A percentile compares a stretch with the other conserved stretches of the same genome.
Evolutionary conservation across 441 rosid species (phyloP).

Genomic region (Pelargonium cotyledonis): DNA sequence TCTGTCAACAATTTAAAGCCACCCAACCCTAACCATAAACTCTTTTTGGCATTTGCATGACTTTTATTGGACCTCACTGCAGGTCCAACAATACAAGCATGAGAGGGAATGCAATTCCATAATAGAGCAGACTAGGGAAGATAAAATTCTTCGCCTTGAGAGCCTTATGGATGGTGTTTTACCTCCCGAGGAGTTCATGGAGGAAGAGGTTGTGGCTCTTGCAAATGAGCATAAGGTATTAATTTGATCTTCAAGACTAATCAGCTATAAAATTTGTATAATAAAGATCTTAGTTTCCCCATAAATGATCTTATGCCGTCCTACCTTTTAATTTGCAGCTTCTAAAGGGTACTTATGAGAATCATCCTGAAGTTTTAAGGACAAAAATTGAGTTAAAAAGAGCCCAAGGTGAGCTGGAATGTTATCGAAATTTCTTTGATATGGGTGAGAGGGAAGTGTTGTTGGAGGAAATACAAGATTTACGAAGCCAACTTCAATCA

Average conservation of each 20-base stretch:
- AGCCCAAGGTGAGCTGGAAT: conserved; percentile 77
- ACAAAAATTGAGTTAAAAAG: conserved; percentile 69
- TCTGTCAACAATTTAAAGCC: conserved; percentile 9
- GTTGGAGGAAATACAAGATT: conserved; percentile 88
- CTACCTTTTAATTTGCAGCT: conserved; percentile 44
- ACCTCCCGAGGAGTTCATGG: conserved; percentile 80
- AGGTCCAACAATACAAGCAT: conserved; percentile 98
- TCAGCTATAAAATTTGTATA: not conserved
- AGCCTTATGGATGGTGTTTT: conserved; percentile 95
- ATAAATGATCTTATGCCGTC: conserved; percentile 17
- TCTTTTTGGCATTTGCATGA: conserved; percentile 15
- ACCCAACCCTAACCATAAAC: not conserved
- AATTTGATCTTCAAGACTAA: conserved; percentile 15
- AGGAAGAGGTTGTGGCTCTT: conserved; percentile 71
- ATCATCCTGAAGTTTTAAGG: conserved; percentile 80
- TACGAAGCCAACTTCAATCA: conserved; percentile 73
- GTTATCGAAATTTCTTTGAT: conserved; percentile 64
- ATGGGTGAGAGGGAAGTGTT: conserved; percentile 91
- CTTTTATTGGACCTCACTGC: conserved; percentile 21
- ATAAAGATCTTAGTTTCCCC: conserved; percentile 8
- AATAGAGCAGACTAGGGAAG: conserved; percentile 86
- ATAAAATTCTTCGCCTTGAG: conserved; percentile 87
- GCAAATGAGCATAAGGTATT: conserved; percentile 73
- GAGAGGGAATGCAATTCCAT: conserved; percentile 95
- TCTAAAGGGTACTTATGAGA: conserved; percentile 78